phyloP scores from a whole-genome alignment of 805 yeast genomes.

The Yamadazyma scolyti region DNA sequence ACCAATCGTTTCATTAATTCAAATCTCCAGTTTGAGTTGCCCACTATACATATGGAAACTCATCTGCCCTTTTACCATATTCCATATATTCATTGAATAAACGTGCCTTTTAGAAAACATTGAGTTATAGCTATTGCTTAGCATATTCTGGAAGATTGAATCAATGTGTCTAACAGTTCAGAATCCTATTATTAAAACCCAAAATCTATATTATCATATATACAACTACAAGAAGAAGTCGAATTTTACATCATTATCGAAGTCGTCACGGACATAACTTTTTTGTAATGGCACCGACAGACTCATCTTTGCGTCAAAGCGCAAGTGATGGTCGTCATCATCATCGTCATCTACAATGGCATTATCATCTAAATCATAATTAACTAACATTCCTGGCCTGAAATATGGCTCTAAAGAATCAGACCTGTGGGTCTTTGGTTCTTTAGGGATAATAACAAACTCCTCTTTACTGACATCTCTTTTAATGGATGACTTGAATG shows the following conservation, averaged over 20 bases:
- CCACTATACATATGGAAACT: too few relatives aligned
- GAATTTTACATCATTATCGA: conserved; percentile 12
- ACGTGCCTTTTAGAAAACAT: too few relatives aligned
- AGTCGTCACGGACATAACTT: conserved; percentile 12
- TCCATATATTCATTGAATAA: too few relatives aligned
- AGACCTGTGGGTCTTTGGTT: conserved; percentile 7
- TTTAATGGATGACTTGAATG: conserved; percentile 7
- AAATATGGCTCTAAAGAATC: conserved; percentile 14
- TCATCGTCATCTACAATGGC: conserved; percentile 12
- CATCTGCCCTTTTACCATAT: too few relatives aligned
- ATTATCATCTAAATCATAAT: conserved; percentile 8
- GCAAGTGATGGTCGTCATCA: not conserved
- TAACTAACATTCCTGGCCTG: conserved; percentile 7
- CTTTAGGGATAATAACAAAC: not conserved
- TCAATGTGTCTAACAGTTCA: too few relatives aligned
- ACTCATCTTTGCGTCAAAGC: not conserved
- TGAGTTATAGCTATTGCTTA: too few relatives aligned
- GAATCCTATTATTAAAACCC: too few relatives aligned
- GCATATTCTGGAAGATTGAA: too few relatives aligned
- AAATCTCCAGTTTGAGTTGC: too few relatives aligned
- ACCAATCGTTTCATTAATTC: too few relatives aligned
- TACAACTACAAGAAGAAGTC: conserved; percentile 10
- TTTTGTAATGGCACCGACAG: conserved; percentile 2
- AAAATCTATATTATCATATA: conserved; percentile 1
- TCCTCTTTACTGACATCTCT: conserved; percentile 2